Evolutionary conservation across 1,284 basidiomycete species (phyloP).

Genomic region (Polyporus tsugae): DNA sequence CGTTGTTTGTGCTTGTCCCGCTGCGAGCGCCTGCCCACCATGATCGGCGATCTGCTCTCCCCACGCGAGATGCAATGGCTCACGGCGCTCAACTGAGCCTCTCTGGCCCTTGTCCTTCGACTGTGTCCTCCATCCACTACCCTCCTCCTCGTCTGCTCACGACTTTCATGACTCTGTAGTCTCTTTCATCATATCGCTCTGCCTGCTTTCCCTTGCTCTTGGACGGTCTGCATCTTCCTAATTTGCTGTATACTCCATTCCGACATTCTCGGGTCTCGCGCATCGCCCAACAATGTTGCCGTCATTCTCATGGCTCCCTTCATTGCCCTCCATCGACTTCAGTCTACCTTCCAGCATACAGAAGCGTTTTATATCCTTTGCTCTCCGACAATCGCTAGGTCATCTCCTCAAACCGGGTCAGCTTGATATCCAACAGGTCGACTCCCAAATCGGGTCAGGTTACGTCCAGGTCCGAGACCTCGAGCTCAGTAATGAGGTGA

Average conservation of each 20-base stretch:
- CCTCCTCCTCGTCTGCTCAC: constrained; percentile 9
- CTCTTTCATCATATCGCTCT: background rate
- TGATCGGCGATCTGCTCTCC: constrained; percentile 16
- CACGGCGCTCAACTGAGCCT: background rate
- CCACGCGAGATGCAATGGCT: background rate
- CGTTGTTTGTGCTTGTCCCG: constrained; percentile 5
- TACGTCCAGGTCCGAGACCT: constrained; percentile 87
- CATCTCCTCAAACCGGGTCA: constrained; percentile 89
- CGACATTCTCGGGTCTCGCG: constrained; percentile 10
- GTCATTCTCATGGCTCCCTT: constrained; percentile 64
- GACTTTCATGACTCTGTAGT: constrained; percentile 13
- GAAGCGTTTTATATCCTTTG: constrained; percentile 88
- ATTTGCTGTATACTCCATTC: constrained; percentile 11
- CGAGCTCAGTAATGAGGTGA: constrained; percentile 79
- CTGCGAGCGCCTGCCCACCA: background rate
- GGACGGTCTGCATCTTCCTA: background rate
- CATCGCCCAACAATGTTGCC: constrained; percentile 41
- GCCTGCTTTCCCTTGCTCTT: constrained; percentile 14
- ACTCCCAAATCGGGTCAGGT: constrained; percentile 91
- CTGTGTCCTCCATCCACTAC: constrained; percentile 3
- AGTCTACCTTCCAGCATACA: constrained; percentile 87
- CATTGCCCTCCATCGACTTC: constrained; percentile 67
- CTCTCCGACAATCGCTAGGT: constrained; percentile 86
- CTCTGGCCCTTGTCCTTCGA: constrained; percentile 12
- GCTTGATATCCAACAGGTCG: constrained; percentile 87